phyloP scores from a whole-genome alignment of 176 grass and related monocot genomes.

The Areca catechu region DNA sequence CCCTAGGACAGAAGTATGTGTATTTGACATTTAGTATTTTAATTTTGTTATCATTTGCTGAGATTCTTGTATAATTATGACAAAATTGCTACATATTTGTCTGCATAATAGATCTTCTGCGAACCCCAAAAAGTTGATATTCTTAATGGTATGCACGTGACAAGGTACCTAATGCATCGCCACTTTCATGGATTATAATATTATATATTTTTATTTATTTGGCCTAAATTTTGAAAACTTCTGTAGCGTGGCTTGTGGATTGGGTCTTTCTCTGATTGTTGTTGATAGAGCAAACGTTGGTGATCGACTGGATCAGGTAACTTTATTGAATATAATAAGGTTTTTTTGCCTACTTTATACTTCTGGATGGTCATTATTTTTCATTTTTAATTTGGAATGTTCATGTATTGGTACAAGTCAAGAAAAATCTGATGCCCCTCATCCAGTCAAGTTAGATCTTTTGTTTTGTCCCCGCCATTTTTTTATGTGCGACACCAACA shows the following conservation, averaged over 20 bases:
- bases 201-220: slow-evolving; percentile 3
- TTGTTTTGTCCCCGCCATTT: too few species aligned
- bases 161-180: slow-evolving; percentile 35
- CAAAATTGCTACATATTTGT: background rate
- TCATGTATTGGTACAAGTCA: too few species aligned
- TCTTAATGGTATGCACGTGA: slow-evolving; percentile 78
- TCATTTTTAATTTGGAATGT: background rate
- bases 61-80: background rate
- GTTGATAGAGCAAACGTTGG: slow-evolving; percentile 68
- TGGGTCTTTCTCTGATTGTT: slow-evolving; percentile 61
- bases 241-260: slow-evolving; percentile 83
- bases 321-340: background rate
- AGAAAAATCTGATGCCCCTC: too few species aligned
- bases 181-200: background rate
- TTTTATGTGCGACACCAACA: too few species aligned
- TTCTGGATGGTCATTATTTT: too few species aligned
- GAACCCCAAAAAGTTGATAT: slow-evolving; percentile 97
- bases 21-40: slow-evolving; percentile 4
- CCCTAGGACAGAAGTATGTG: slow-evolving; percentile 77
- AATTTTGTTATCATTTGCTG: background rate
- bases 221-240: slow-evolving; percentile 24
- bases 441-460: background rate
- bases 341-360: background rate
- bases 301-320: slow-evolving; percentile 68
- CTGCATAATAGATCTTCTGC: slow-evolving; percentile 72